Evolutionary conservation across 495 filamentous ascomycete species (phyloP), one percentile per base, ranked within the genome.

Genomic region (Aspergillus cavernicola): DNA sequence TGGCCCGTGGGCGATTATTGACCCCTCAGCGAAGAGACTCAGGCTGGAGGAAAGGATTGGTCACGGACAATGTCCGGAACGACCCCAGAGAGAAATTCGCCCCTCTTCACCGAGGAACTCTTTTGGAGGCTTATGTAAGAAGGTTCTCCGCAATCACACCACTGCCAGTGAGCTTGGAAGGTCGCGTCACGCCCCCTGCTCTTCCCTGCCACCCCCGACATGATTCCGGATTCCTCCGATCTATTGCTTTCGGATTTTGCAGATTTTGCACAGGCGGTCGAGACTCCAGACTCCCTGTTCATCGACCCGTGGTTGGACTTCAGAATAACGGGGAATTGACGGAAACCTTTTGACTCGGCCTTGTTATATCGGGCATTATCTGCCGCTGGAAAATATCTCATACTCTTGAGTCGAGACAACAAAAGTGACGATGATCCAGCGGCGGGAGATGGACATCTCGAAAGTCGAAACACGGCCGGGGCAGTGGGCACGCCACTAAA

Each of bases 401-500:
- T 13, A 13, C 4, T 3, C 7, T 33, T 2, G 20, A 28, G 24
- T 28, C n/a, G n/a, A n/a, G n/a, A n/a, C n/a, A n/a, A n/a, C n/a
- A n/a, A n/a, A n/a, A n/a, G n/a, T n/a, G n/a, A n/a, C n/a, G n/a
- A 9, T 28, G 4, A 9, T 28, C 52, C 53, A 44, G 52, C 53
- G 42, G 55, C 59, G 60, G 60, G 60, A 63, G 60, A 63, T 63
- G 57, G 60, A 49, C 57, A 49, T 63, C 57, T 56, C 24, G 24
- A 28, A 28, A 28, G 4, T 10, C 56, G 53, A 60, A 59, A 59
- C 52, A 44, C 56, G 56, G 60, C 60, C 42, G 50, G 60, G 44
- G n/a, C n/a, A n/a, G n/a, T n/a, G n/a, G n/a, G 57, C 54, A 51
- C 53, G 53, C 50, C 56, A 60, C 56, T 57, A 57, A 63, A 35